Conservation (phyloP, 192 early-diverging fungal genomes). For the Dimargaris verticillata region DNA sequence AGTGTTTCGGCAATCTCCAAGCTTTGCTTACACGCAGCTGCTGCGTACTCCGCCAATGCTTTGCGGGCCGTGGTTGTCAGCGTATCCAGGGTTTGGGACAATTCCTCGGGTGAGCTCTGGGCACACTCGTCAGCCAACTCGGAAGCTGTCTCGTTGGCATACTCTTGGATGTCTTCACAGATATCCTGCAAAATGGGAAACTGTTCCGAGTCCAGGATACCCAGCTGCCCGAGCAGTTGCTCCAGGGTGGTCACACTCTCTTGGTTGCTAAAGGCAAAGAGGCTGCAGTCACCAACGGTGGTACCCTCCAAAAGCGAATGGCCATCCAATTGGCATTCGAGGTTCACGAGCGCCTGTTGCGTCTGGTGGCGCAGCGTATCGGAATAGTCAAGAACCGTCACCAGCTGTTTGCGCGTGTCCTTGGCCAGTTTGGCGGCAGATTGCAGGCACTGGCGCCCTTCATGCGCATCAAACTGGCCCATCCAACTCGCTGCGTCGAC, state of each 20-base stretch:
- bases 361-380: neutral
- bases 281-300: neutral
- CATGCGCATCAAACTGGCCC: neutral
- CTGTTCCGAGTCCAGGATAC: neutral
- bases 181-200: slow-evolving; percentile 8
- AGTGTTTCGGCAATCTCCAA: neutral
- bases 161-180: slow-evolving; percentile 4
- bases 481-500: neutral
- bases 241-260: neutral
- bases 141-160: neutral
- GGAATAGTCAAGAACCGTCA: neutral
- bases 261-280: neutral
- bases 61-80: neutral
- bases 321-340: neutral
- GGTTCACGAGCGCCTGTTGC: neutral
- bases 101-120: no score
- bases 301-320: neutral
- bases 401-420: neutral
- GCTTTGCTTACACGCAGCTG: neutral
- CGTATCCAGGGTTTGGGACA: neutral
- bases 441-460: neutral
- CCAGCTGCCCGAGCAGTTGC: neutral
- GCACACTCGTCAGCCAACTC: neutral
- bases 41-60: slow-evolving; percentile 7
- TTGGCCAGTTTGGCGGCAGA: neutral